phyloP scores from a whole-genome alignment of 352 stramenopile species.

The Phytophthora sp. region DNA sequence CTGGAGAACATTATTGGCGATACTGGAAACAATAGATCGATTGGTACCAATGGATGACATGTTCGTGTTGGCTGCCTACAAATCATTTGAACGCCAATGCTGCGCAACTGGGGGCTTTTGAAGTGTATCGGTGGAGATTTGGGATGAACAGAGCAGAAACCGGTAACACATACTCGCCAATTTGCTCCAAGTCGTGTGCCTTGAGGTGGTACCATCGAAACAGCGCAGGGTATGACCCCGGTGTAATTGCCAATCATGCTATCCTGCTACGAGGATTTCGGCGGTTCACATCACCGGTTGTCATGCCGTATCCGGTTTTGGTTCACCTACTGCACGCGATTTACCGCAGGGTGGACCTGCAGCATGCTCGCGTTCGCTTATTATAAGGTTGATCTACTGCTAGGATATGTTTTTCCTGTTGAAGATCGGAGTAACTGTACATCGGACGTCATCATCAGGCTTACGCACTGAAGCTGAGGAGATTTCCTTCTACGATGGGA shows the following conservation, averaged over 20 bases:
- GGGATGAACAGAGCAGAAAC: constrained; percentile 10
- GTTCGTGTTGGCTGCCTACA: too few species aligned
- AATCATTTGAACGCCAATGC: constrained; percentile 32
- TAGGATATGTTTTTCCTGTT: constrained; percentile 23
- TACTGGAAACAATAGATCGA: constrained; percentile 7
- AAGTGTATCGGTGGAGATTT: constrained; percentile 22
- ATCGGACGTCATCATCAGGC: constrained; percentile 1
- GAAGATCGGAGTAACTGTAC: constrained; percentile 16
- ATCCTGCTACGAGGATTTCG: constrained; percentile 17
- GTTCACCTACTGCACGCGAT: neutral
- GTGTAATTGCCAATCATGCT: constrained; percentile 20
- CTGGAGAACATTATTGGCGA: neutral
- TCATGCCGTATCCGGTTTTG: constrained; percentile 20
- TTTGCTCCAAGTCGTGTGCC: constrained; percentile 24
- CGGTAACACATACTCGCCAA: constrained; percentile 23
- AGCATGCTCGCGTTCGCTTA: neutral
- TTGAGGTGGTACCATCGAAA: constrained; percentile 3
- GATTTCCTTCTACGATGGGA: neutral
- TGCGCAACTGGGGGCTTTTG: constrained; percentile 12
- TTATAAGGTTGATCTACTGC: constrained; percentile 20
- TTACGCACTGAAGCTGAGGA: neutral
- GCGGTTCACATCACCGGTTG: constrained; percentile 18
- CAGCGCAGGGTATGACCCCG: constrained; percentile 23
- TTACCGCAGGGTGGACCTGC: neutral
- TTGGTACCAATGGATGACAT: constrained; percentile 15